Evolutionary conservation across 805 yeast species (phyloP).

Genomic region (Candida ponderosae): DNA sequence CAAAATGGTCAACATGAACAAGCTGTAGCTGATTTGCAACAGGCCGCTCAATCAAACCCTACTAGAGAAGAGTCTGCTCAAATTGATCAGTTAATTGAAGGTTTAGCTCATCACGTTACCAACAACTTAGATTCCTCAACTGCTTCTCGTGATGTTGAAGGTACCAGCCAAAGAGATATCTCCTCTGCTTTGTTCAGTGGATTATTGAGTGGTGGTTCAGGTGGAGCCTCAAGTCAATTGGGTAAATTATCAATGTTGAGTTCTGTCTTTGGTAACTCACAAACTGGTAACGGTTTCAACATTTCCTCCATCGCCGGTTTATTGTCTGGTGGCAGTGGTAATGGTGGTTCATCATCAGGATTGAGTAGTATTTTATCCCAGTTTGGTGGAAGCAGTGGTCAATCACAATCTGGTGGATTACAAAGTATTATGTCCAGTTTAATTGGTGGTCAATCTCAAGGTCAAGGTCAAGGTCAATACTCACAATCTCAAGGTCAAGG

Average conservation of each 20-base stretch:
- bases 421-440: slow-evolving; percentile 4
- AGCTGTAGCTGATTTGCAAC: slow-evolving; percentile 15
- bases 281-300: slow-evolving; percentile 2
- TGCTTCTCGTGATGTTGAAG: slow-evolving; percentile 12
- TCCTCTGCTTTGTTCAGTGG: slow-evolving; percentile 14
- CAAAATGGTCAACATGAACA: slow-evolving; percentile 9
- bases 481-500: slow-evolving; percentile 2
- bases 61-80: slow-evolving; percentile 6
- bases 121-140: slow-evolving; percentile 10
- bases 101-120: slow-evolving; percentile 14
- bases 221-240: slow-evolving; percentile 9
- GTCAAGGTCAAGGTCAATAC: slow-evolving; percentile 1
- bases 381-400: slow-evolving; percentile 5
- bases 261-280: slow-evolving; percentile 6
- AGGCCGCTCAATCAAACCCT: slow-evolving; percentile 16
- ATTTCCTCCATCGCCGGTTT: not conserved
- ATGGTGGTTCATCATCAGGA: slow-evolving; percentile 3
- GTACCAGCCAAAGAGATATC: slow-evolving; percentile 10
- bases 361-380: slow-evolving; percentile 5
- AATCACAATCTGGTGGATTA: slow-evolving; percentile 2
- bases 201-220: slow-evolving; percentile 11
- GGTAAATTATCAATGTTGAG: slow-evolving; percentile 10
- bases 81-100: slow-evolving; percentile 16
- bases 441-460: slow-evolving; percentile 2
- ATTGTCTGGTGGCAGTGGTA: not conserved